A percentile compares a stretch with the other conserved stretches of the same genome.
phyloP scores from a whole-genome alignment of 768 basidiomycete species.

The Russula vinacea region DNA sequence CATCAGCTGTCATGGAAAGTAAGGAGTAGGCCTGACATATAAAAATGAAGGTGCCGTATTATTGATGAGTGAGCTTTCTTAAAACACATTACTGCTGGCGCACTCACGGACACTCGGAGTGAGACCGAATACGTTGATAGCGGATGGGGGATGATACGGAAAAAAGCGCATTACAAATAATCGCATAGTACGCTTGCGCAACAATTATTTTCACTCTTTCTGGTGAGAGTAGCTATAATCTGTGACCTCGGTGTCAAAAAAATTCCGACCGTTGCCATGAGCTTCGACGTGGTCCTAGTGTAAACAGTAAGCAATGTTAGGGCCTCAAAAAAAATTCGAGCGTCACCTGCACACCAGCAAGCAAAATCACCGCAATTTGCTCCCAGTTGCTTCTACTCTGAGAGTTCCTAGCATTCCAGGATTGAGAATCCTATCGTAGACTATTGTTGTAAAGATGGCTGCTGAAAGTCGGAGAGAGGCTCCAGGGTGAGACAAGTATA shows the following conservation, averaged over 20 bases:
- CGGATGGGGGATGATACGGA: slow-evolving; percentile 4
- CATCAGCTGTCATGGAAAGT: slow-evolving; percentile 26
- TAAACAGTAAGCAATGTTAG: neutral
- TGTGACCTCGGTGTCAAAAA: too few species aligned
- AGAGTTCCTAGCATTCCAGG: slow-evolving; percentile 1
- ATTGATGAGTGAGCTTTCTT: neutral
- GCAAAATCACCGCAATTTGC: slow-evolving; percentile 17
- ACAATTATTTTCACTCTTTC: slow-evolving; percentile 26
- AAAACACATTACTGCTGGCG: neutral
- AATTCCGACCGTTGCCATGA: slow-evolving; percentile 19
- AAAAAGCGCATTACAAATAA: slow-evolving; percentile 27
- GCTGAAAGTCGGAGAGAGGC: slow-evolving; percentile 27
- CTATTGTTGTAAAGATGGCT: slow-evolving; percentile 21
- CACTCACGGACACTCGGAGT: slow-evolving; percentile 26
- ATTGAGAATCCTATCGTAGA: slow-evolving; percentile 21
- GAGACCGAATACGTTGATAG: slow-evolving; percentile 15
- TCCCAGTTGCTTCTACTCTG: slow-evolving; percentile 24
- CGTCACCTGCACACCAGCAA: slow-evolving; percentile 28
- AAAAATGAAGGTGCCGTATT: neutral
- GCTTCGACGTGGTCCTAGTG: slow-evolving; percentile 26
- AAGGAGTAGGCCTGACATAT: slow-evolving; percentile 21
- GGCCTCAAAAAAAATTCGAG: neutral
- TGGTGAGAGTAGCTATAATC: slow-evolving; percentile 5
- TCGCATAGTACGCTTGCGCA: slow-evolving; percentile 27
- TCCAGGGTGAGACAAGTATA: slow-evolving; percentile 24